These are phyloP conservation scores for Annona squamosa DNA, from an alignment of 164 flowering plant genomes.

Conservation along the genomic window DNA sequence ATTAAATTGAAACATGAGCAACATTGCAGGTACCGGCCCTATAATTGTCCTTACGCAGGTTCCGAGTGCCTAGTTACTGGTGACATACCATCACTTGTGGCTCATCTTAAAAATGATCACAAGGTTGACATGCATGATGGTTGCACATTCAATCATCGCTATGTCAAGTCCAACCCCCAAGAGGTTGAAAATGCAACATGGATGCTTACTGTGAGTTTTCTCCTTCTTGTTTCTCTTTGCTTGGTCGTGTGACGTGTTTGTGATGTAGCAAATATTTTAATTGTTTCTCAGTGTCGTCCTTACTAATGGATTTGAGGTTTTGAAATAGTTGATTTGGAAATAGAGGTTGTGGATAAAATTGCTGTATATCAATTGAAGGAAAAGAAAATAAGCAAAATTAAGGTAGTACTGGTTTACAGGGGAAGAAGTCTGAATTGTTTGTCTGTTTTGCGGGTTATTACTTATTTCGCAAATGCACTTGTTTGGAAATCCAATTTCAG, in stretches of 20 bases:
- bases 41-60: constrained; percentile 72
- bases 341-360: background rate
- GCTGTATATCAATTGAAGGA: background rate
- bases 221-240: background rate
- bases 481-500: background rate
- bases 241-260: background rate
- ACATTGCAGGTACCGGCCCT: constrained; percentile 50
- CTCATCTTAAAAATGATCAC: constrained; percentile 63
- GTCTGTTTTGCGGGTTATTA: too few species aligned
- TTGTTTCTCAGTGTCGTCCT: too few species aligned
- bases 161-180: constrained; percentile 55
- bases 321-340: too few species aligned
- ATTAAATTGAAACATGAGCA: constrained; percentile 62
- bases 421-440: background rate
- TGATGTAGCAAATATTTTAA: too few species aligned
- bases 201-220: constrained; percentile 56
- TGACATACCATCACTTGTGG: constrained; percentile 45
- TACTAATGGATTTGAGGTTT: too few species aligned
- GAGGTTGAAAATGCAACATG: constrained; percentile 69
- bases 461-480: background rate
- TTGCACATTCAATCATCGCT: constrained; percentile 59
- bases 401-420: background rate
- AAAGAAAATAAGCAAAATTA: too few species aligned
- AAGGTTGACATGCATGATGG: constrained; percentile 79
- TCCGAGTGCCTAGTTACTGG: constrained; percentile 58